phyloP scores from a whole-genome alignment of 192 early-diverging fungal species.

The Coemansia sp. region DNA sequence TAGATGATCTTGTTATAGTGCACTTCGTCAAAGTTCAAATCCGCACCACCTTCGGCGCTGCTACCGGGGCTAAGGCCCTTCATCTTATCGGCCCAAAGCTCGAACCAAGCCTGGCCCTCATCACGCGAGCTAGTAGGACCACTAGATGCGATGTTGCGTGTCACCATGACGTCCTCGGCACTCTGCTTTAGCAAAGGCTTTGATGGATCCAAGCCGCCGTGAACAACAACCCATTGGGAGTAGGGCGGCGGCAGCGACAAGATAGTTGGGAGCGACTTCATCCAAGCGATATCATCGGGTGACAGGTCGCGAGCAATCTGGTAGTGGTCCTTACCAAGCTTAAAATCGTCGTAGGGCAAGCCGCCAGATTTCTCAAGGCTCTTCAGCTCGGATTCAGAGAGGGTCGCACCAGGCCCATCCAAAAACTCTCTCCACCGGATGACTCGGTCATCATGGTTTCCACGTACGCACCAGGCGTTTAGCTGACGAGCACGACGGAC shows the following conservation, averaged over 20 bases:
- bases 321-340: slow-evolving; percentile 29
- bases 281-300: slow-evolving; percentile 51
- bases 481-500: slow-evolving; percentile 53
- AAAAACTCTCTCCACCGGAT: slow-evolving; percentile 59
- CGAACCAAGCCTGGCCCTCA: slow-evolving; percentile 33
- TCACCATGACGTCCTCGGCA: slow-evolving; percentile 60
- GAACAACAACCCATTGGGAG: slow-evolving; percentile 60
- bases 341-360: slow-evolving; percentile 23
- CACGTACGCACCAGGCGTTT: slow-evolving; percentile 59
- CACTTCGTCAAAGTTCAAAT: slow-evolving; percentile 22
- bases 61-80: slow-evolving; percentile 19
- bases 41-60: background rate
- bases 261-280: slow-evolving; percentile 58
- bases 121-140: slow-evolving; percentile 16
- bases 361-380: slow-evolving; percentile 5
- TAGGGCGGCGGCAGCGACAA: slow-evolving; percentile 48
- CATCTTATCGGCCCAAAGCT: slow-evolving; percentile 50
- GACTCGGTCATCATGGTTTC: slow-evolving; percentile 75
- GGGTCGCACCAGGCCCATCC: slow-evolving; percentile 27
- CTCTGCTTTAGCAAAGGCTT: slow-evolving; percentile 53
- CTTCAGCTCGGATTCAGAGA: slow-evolving; percentile 11
- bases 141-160: slow-evolving; percentile 44
- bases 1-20: slow-evolving; percentile 56
- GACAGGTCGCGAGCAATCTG: slow-evolving; percentile 45
- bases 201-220: slow-evolving; percentile 63